Evolutionary conservation across 2,329 filamentous ascomycete species (phyloP), one percentile per base, ranked within the genome.

Genomic region (Diaporthe sp.): DNA sequence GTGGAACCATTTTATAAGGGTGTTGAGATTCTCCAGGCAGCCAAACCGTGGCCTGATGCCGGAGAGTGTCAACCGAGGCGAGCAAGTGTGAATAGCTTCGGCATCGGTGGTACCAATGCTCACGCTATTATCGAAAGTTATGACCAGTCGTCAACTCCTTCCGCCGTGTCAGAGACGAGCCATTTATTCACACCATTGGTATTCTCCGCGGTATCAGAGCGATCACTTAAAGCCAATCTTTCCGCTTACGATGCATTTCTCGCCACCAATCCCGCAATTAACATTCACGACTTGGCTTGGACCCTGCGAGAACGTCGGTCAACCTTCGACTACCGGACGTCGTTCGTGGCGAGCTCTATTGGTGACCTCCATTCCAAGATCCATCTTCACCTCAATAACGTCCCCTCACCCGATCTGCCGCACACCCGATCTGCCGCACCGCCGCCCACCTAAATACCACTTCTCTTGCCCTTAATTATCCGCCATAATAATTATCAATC

Each of bases 1-100:
- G 80, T 87, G 1, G 65, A 79, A 15, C 81, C 80, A 0, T 82
- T 79, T 39, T 82, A 80, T 39, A 75, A 68, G 4, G 75, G 77
- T 34, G 79, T 83, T 13, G 68, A 82, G 57, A 77, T 75, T 25
- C 15, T 63, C 12, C 44, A 55, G 25, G 28, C 2, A 2, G 28
- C 63, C 3, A 17, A 17, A 22, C 1, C 6, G 5, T 73, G 71
- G 71, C 71, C 71, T 15, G 34, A 51, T 34, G 10, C 9, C 3
- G 2, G 31, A 25, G 7, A 13, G 3, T 25, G 49, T 15, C 28
- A 49, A n/a, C 71, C 71, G 1, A 44, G 71, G 15, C 42, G 71
- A 6, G 71, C 71, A 25, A 73, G 71, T 31, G 58, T 73, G 4
- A 73, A 73, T 28, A 58, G 39, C 3, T 75, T 75, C 39, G 73